Conservation (phyloP, 495 filamentous ascomycete species). For the Lophium mytilinum region DNA sequence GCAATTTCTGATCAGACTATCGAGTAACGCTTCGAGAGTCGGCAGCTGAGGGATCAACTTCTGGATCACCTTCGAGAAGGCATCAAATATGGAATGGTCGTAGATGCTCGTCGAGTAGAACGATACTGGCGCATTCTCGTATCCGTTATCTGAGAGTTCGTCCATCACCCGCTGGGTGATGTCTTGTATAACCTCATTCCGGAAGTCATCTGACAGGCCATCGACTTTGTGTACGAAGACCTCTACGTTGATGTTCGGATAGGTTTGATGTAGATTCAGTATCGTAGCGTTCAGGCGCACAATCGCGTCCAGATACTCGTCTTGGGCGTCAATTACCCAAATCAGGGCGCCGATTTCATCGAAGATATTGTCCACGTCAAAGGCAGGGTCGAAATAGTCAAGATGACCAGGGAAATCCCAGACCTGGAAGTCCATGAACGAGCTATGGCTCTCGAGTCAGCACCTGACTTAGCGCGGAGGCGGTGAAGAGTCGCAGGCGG, state of each 20-base stretch:
- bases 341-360: constrained; percentile 87
- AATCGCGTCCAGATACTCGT: constrained; percentile 89
- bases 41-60: constrained; percentile 90
- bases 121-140: constrained; percentile 83
- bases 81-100: constrained; percentile 96
- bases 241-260: constrained; percentile 88
- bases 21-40: constrained; percentile 83
- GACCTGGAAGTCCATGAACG: constrained; percentile 97
- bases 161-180: constrained; percentile 95
- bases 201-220: constrained; percentile 88
- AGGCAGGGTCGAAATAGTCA: constrained; percentile 73
- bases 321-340: constrained; percentile 97
- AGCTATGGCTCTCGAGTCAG: constrained; percentile 43
- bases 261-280: constrained; percentile 72
- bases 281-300: constrained; percentile 79
- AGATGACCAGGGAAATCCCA: constrained; percentile 96
- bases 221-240: constrained; percentile 99
- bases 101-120: constrained; percentile 96
- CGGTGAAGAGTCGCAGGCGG: not conserved
- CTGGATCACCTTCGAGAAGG: constrained; percentile 95
- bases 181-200: constrained; percentile 85
- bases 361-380: constrained; percentile 89
- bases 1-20: constrained; percentile 78
- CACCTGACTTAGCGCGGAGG: not conserved
- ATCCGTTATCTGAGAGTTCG: constrained; percentile 82